Evolutionary conservation across 148 eudicot species (phyloP), one percentile per base, ranked within the genome.

Genomic region (Linanthus parryae): DNA sequence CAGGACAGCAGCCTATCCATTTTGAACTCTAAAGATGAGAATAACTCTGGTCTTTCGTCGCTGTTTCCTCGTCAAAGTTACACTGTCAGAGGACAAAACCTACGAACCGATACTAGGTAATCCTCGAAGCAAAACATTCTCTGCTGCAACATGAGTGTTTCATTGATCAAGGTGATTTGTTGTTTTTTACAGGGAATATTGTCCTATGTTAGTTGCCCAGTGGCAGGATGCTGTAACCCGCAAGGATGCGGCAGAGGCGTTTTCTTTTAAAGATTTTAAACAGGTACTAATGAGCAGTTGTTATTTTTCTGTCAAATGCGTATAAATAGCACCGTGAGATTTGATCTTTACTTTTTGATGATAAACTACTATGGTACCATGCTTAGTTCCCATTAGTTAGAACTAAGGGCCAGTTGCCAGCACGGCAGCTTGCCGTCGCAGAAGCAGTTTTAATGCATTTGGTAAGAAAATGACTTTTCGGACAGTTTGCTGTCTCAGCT

Each of bases 201-300:
- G 68, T 42, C 98, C 98, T 2, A 79, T 87, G 71, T 71, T 91
- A 60, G 52, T 79, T 37, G 94, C 88, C 9, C 98, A 91, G 49
- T 86, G 74, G 84, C 98, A 91, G 67, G 69, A 76, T 63, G 95
- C 83, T 53, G 95, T 87, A 16, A 91, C 96, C 44, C 90, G 98
- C 53, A 84, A 71, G 72, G 98, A 91, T 70, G 61, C 27, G 60
- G 81, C 64, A 2, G 71, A 77, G 61, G 62, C 71, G 38, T 86
- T 87, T 54, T 76, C 78, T 43, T 84, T 79, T 53, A 61, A 41
- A 48, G 98, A 86, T 64, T 83, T 91, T 67, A 73, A 54, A 68
- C 72, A 83, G 98, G 98, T 86, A 64, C 8, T 26, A 13, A 54
- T 24, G 62, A 46, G 16, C 36, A 42, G 19, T 24, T 6, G 22